Base-by-base conservation (phyloP, 2,329 filamentous ascomycete species). In the Metarhizium album region DNA sequence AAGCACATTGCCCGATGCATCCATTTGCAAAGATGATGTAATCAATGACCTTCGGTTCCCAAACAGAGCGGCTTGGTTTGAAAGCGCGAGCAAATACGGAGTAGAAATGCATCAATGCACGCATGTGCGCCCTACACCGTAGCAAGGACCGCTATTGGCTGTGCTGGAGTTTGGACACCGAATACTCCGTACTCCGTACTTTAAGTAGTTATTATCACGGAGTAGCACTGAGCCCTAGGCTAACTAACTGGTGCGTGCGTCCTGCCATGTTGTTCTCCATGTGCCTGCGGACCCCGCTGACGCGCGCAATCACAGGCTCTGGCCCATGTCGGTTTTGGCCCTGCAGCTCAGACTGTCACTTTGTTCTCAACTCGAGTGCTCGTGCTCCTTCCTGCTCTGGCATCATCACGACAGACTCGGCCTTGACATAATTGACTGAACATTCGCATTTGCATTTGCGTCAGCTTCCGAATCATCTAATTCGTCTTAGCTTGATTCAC, bases 81-180 rank as follows among this genome's bases (percentile, higher is more conserved):
- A 29, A 29, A 47, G 9, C 35, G 24, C 11, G 40, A 18, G 47
- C 49, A 50, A 53, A 50, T 45, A n/a, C n/a, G n/a, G n/a, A n/a
- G n/a, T n/a, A 38, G 20, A 29, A 47, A 18, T 27, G 27, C 33
- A 11, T 2, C 22, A 38, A 23, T 9, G 11, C 24, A 33, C 24
- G 20, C 52, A 51, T 50, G 52, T 50, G 48, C 27, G 35, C 64
- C 65, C 57, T 45, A 20, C 58, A 53, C 51, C 31, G 42, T 49
- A 50, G 45, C 33, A 48, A 45, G 58, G 46, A 52, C 45, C 49
- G 51, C 55, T 27, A 67, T 67, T 67, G 64, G 64, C 45, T 54
- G 50, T 11, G 16, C 3, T 31, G 14, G 27, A 35, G 7, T 11
- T 5, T 43, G 40, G n/a, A 11, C 11, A 38, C 7, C 35, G 8